These are phyloP conservation scores for Aspergillus funiculosus DNA, from an alignment of 495 filamentous ascomycete genomes.

Conservation along the genomic window DNA sequence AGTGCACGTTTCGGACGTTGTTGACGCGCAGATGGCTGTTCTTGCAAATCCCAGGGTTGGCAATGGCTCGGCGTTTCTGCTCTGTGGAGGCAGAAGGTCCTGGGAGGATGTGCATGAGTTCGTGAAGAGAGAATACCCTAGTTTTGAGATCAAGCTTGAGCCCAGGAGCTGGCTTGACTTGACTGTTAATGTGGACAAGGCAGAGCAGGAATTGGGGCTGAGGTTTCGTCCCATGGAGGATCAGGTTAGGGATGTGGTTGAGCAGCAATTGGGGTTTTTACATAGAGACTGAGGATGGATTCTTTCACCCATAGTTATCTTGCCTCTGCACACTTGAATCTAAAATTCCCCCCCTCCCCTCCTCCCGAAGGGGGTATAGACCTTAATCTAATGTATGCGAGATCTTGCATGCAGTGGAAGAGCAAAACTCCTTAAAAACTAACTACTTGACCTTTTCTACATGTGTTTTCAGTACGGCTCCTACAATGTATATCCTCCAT, in stretches of 20 bases:
- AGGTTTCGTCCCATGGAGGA: neutral
- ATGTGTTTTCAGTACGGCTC: no score
- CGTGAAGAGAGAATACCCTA: neutral
- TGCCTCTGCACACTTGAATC: no score
- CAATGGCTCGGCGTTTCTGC: neutral
- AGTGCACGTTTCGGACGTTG: conserved; percentile 20
- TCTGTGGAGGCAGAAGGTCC: neutral
- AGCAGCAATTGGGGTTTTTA: conserved; percentile 10
- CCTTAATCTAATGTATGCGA: no score
- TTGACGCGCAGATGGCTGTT: conserved; percentile 19
- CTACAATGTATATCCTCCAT: conserved; percentile 12
- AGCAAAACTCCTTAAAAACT: no score
- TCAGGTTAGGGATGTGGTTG: neutral
- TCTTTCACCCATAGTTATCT: no score
- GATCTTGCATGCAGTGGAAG: no score
- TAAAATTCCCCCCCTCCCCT: no score
- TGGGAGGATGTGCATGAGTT: conserved; percentile 3
- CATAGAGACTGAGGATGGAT: no score
- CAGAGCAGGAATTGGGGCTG: neutral
- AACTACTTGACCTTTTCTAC: no score
- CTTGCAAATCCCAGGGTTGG: neutral
- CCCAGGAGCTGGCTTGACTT: neutral
- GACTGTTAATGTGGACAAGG: neutral
- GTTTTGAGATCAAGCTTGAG: neutral
- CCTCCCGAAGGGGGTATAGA: no score